phyloP scores from a whole-genome alignment of 106 monocot genomes.

The Iris macrosiphon region DNA sequence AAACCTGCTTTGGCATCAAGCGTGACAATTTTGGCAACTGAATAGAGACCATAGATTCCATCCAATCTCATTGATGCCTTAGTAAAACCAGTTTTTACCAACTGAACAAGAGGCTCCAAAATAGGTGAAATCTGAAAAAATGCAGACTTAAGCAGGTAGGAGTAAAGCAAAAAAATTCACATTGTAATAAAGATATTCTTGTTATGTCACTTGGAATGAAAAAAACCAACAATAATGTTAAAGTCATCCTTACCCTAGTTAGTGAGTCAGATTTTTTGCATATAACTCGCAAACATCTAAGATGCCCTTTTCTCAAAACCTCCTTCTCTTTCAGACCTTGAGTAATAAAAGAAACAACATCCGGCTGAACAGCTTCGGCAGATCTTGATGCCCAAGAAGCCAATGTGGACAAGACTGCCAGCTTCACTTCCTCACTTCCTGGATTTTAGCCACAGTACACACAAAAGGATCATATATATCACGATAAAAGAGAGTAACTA shows the following conservation, averaged over 20 bases:
- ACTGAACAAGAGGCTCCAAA: conserved; percentile 61
- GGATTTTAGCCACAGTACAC: conserved; percentile 1
- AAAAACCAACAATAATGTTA: neutral
- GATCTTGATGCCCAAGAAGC: conserved; percentile 64
- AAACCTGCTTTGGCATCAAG: conserved; percentile 82
- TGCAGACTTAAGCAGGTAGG: too few relatives aligned
- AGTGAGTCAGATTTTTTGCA: conserved; percentile 69
- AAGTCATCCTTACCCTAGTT: conserved; percentile 32
- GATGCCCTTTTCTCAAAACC: conserved; percentile 73
- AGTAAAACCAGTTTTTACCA: conserved; percentile 80
- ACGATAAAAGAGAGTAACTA: neutral
- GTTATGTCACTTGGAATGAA: too few relatives aligned
- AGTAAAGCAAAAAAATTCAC: neutral
- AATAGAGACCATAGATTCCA: conserved; percentile 90
- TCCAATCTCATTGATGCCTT: conserved; percentile 87
- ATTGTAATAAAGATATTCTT: neutral
- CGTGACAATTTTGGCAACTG: conserved; percentile 48
- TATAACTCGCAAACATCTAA: conserved; percentile 57
- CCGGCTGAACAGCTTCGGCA: conserved; percentile 56
- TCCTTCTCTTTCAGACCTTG: conserved; percentile 90
- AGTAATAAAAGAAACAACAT: conserved; percentile 66
- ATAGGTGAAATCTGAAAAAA: conserved; percentile 55
- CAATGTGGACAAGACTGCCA: conserved; percentile 69
- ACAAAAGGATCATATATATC: neutral
- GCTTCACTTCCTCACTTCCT: conserved; percentile 98